Percentiles rank a stretch among this genome's conserved stretches.
Conservation (phyloP, 345 rosid species). For the Euclidium syriacum region DNA sequence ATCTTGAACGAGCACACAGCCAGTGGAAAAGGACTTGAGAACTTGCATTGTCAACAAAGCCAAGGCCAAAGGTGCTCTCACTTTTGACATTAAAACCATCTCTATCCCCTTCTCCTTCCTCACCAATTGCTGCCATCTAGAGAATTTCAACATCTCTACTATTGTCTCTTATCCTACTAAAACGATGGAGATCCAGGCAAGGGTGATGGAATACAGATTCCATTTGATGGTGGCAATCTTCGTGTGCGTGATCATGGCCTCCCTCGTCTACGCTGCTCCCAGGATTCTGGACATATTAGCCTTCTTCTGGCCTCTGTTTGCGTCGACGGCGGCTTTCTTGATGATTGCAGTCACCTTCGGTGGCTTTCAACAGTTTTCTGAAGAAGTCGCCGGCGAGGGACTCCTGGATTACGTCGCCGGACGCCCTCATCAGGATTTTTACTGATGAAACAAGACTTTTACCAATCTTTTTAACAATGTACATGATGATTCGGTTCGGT, state of each 20-base stretch:
- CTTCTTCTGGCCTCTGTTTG: slow-evolving; percentile 87
- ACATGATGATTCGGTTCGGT: slow-evolving; percentile 20
- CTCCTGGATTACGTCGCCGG: slow-evolving; percentile 70
- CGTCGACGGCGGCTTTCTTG: slow-evolving; percentile 68
- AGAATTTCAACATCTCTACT: slow-evolving; percentile 4
- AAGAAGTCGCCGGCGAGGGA: slow-evolving; percentile 46
- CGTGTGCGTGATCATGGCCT: slow-evolving; percentile 28
- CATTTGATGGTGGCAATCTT: slow-evolving; percentile 38
- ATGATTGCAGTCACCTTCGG: slow-evolving; percentile 51
- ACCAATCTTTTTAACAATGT: background rate
- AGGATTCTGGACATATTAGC: slow-evolving; percentile 47
- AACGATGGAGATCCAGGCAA: slow-evolving; percentile 53
- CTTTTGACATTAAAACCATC: slow-evolving; percentile 14
- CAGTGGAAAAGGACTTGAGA: slow-evolving; percentile 27
- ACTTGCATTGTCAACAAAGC: slow-evolving; percentile 23
- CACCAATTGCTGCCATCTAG: slow-evolving; percentile 2
- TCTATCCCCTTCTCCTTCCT: background rate
- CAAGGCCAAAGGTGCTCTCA: slow-evolving; percentile 3
- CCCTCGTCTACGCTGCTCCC: slow-evolving; percentile 51
- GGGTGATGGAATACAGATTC: slow-evolving; percentile 48
- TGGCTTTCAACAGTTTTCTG: slow-evolving; percentile 46
- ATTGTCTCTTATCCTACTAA: too few species aligned
- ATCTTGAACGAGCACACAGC: slow-evolving; percentile 26
- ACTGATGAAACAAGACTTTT: background rate
- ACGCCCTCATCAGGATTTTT: slow-evolving; percentile 27